These are phyloP conservation scores for sweet orange (Citrus sinensis) DNA, from an alignment of 345 rosid species.

Conservation along the genomic window DNA sequence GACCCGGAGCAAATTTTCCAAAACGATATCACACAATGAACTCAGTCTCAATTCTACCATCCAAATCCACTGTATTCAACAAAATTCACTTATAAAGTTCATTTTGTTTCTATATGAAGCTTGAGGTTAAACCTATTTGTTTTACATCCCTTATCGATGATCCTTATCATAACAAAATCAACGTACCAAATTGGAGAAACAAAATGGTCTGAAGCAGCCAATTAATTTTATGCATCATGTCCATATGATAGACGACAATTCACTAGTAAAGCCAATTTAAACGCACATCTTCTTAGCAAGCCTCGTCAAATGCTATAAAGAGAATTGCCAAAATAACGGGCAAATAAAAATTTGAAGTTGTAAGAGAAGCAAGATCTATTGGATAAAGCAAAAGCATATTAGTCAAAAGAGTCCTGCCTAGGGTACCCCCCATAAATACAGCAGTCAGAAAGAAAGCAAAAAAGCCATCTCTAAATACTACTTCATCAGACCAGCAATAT, in stretches of 20 bases:
- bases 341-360: background rate
- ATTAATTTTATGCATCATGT: background rate
- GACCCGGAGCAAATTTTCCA: too few species aligned
- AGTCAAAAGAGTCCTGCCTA: background rate
- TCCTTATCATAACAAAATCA: background rate
- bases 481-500: background rate
- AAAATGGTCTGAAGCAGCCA: background rate
- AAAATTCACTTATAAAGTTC: too few species aligned
- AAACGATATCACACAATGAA: too few species aligned
- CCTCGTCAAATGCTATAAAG: background rate
- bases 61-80: background rate
- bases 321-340: background rate
- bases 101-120: background rate
- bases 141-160: background rate
- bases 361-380: background rate
- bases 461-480: background rate
- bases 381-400: constrained; percentile 3
- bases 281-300: background rate
- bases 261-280: background rate
- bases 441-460: background rate
- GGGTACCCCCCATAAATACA: background rate
- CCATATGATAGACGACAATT: background rate
- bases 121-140: background rate
- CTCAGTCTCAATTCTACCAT: too few species aligned
- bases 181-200: background rate